A percentile compares a stretch with the other conserved stretches of the same genome.
Conservation (phyloP, 441 rosid genomes). For the Gossypium davidsonii region DNA sequence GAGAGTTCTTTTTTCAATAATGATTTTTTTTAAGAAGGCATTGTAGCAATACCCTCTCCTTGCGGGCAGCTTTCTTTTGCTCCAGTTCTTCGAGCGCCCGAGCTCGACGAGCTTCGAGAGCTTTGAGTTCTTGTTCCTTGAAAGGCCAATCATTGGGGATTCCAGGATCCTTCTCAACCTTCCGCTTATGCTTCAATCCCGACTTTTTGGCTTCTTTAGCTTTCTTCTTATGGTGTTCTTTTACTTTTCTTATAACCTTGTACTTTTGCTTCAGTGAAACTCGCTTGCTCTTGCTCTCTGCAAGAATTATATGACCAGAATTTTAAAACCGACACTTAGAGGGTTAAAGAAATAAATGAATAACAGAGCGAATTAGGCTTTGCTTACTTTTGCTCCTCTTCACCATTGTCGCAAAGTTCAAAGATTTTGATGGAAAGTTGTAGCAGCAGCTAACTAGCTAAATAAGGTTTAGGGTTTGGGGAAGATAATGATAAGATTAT, state of each 20-base stretch:
- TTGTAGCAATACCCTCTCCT: constrained; percentile 59
- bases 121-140: constrained; percentile 95
- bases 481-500: too few species aligned
- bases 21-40: background rate
- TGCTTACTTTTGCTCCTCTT: constrained; percentile 84
- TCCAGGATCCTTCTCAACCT: constrained; percentile 91
- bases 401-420: constrained; percentile 41
- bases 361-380: background rate
- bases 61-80: constrained; percentile 82
- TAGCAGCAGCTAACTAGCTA: too few species aligned
- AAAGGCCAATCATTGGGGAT: constrained; percentile 98
- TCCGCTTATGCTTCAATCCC: constrained; percentile 43
- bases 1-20: background rate
- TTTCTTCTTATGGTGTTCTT: constrained; percentile 90
- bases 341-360: background rate
- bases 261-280: constrained; percentile 72
- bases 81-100: constrained; percentile 82
- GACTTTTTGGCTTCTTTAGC: constrained; percentile 89
- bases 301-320: constrained; percentile 8
- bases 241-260: constrained; percentile 82
- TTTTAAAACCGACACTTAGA: background rate
- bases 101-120: constrained; percentile 83
- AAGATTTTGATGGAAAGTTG: too few species aligned
- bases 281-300: constrained; percentile 97
- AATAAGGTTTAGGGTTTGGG: too few species aligned